phyloP scores from a whole-genome alignment of 2,329 filamentous ascomycete species.

The Chaetomiaceae sp. region DNA sequence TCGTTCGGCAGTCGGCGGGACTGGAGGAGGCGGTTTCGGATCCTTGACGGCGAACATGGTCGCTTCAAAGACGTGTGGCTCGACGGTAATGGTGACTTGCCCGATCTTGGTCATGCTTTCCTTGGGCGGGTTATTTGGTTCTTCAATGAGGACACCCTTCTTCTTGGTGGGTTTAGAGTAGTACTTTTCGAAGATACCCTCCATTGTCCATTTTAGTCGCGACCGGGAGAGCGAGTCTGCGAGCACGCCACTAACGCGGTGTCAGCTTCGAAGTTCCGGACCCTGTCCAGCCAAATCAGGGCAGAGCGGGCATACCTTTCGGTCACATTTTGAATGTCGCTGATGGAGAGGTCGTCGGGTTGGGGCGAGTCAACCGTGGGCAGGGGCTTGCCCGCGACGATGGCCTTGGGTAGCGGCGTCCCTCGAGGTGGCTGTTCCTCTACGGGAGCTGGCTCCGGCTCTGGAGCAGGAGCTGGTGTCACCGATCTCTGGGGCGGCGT shows the following conservation, averaged over 20 bases:
- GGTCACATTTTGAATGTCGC: constrained; percentile 68
- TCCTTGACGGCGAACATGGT: constrained; percentile 69
- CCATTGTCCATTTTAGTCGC: constrained; percentile 65
- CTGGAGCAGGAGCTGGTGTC: constrained; percentile 34
- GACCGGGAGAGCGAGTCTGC: constrained; percentile 69
- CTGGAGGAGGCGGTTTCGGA: constrained; percentile 44
- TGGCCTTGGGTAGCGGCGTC: constrained; percentile 53
- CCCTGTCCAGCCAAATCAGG: not conserved
- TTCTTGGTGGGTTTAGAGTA: constrained; percentile 70
- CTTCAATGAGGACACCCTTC: constrained; percentile 59
- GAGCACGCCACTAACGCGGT: constrained; percentile 60
- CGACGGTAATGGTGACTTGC: constrained; percentile 67
- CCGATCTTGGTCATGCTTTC: constrained; percentile 70
- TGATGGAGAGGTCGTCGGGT: constrained; percentile 53
- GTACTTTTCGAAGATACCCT: constrained; percentile 71
- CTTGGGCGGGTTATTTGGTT: constrained; percentile 62
- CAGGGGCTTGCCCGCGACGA: constrained; percentile 62
- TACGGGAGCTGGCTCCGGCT: constrained; percentile 31
- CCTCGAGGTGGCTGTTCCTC: constrained; percentile 29
- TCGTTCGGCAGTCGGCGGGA: constrained; percentile 37
- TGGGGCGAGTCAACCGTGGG: constrained; percentile 67
- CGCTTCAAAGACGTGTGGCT: constrained; percentile 75
- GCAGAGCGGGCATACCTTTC: constrained; percentile 55
- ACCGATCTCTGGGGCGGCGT: constrained; percentile 48
- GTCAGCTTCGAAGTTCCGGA: constrained; percentile 9